Evolutionary conservation across 257 asterid genomes (phyloP).

Genomic region (Gentiana macrophylla): DNA sequence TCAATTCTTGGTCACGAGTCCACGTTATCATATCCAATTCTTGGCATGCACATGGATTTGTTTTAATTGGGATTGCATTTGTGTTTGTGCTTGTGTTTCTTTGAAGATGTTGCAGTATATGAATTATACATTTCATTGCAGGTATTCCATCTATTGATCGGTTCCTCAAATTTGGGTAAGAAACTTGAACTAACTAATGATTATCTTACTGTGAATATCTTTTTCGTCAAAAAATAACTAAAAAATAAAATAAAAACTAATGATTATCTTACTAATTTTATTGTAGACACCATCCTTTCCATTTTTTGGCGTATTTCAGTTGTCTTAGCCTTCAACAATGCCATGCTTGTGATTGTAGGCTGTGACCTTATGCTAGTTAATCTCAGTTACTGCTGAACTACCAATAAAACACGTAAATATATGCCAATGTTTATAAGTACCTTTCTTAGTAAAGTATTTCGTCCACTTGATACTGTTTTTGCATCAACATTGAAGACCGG

Average conservation of each 20-base stretch:
- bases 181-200: not conserved
- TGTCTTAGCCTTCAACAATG: not conserved
- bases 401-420: too few species aligned
- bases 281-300: not conserved
- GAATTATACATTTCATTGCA: constrained; percentile 32
- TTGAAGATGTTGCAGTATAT: constrained; percentile 7
- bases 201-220: not conserved
- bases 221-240: too few species aligned
- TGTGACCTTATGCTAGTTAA: too few species aligned
- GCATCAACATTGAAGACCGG: too few species aligned
- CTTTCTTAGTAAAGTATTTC: too few species aligned
- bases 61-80: not conserved
- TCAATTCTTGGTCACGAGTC: not conserved
- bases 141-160: constrained; percentile 93
- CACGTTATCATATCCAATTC: too few species aligned
- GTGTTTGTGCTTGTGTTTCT: not conserved
- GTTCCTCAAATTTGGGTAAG: constrained; percentile 87
- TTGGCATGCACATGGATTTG: not conserved
- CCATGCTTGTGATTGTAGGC: not conserved
- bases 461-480: too few species aligned
- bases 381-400: too few species aligned
- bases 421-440: too few species aligned
- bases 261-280: not conserved
- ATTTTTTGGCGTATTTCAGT: not conserved
- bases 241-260: not conserved